Evolutionary conservation across 23 red algal genomes (phyloP).

Genomic region (Gracilaria vermiculophylla): DNA sequence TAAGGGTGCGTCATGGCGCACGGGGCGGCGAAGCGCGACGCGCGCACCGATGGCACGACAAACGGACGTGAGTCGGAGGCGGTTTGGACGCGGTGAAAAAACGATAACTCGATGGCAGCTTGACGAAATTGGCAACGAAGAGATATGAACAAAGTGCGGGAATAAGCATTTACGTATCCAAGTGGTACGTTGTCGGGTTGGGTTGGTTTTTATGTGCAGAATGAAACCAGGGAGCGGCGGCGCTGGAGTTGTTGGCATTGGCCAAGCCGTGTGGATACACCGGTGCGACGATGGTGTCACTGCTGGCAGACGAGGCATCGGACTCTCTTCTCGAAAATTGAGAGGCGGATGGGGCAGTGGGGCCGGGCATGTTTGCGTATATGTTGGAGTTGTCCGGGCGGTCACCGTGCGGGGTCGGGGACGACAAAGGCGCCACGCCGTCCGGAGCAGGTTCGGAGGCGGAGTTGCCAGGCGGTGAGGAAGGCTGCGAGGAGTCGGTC

Average conservation of each 20-base stretch:
- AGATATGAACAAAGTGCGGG: not conserved
- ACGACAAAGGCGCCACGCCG: not conserved
- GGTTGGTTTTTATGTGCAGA: constrained; percentile 23
- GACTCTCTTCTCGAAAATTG: constrained; percentile 59
- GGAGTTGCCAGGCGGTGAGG: not conserved
- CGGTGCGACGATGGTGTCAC: constrained; percentile 67
- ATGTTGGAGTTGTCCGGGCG: not conserved
- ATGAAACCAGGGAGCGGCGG: constrained; percentile 59
- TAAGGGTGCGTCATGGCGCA: not conserved
- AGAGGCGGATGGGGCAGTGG: constrained; percentile 53
- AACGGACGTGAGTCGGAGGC: too few relatives aligned
- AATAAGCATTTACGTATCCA: constrained; percentile 2
- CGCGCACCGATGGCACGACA: too few relatives aligned
- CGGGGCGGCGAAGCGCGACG: too few relatives aligned
- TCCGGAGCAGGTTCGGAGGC: not conserved
- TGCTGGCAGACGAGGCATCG: constrained; percentile 58
- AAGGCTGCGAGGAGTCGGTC: not conserved
- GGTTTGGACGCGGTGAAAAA: too few relatives aligned
- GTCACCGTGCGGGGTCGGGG: not conserved
- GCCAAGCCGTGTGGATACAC: constrained; percentile 29
- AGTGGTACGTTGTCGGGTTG: not conserved
- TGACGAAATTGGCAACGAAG: not conserved
- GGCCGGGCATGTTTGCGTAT: constrained; percentile 3
- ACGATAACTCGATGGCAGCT: too few relatives aligned
- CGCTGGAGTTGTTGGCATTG: constrained; percentile 31